Base-by-base conservation (phyloP, 116 monocot genomes). In the Posidonia oceanica region DNA sequence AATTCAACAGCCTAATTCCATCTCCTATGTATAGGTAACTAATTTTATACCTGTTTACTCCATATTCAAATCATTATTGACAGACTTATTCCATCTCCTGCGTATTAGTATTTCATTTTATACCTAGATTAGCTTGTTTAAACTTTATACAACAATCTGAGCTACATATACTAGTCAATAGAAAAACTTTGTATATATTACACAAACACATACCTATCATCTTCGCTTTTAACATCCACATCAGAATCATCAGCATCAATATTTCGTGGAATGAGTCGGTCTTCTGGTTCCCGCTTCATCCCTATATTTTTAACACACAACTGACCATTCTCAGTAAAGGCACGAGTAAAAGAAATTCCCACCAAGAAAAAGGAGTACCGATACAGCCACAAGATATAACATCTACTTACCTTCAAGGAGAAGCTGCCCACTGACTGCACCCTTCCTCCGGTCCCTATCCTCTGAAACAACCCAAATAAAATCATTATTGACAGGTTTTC, bases 161-260 rank as follows among this genome's bases (percentile, higher is more conserved):
- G 29, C 29, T 29, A 29, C 29, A 29, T 29, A 29, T 44, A 4
- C 44, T 48, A 48, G 12, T 10, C 48, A 48, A 48, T 48, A 48
- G 7, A 48, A 48, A 1, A 48, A 48, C 48, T 48, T 48, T 22
- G 6, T 23, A n/a, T 40, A 40, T 39, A 40, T 8, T 62, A 7
- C 14, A 40, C 14, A 39, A 3, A 13, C 1, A 11, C 16, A 65
- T 58, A 70, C 69, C 69, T 70, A 40, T 70, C 69, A 74, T 91
- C 78, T 20, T 91, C 87, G 63, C 85, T 86, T 75, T 89, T 89
- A 67, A 80, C 80, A 63, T 96, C 96, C 36, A 89, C 78, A 68
- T 96, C 96, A 56, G 96, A 96, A 74, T 96, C 96, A 80, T 96
- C 91, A 53, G 96, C 96, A 84, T 96, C 96, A 8, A 96, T 83